phyloP scores from a whole-genome alignment of 2,329 filamentous ascomycete species.

The Massarina eburnea region DNA sequence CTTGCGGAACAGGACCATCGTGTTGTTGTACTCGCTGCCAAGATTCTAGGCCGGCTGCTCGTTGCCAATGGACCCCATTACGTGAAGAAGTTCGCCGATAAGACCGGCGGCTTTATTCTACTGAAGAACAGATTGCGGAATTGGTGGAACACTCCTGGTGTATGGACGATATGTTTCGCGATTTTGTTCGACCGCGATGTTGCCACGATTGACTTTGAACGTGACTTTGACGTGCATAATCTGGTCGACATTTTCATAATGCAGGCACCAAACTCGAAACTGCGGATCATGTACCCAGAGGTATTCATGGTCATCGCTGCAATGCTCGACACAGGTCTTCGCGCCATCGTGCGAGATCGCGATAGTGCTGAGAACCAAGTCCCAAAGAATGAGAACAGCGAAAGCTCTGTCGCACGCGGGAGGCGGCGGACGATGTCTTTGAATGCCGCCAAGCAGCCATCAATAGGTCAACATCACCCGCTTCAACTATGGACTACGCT shows the following conservation, averaged over 20 bases:
- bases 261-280: slow-evolving; percentile 43
- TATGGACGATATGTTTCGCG: slow-evolving; percentile 88
- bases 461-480: slow-evolving; percentile 26
- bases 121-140: slow-evolving; percentile 78
- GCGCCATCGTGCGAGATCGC: slow-evolving; percentile 46
- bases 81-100: slow-evolving; percentile 80
- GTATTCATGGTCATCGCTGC: slow-evolving; percentile 76
- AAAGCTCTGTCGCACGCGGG: slow-evolving; percentile 38
- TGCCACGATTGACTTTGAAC: slow-evolving; percentile 70
- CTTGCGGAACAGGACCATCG: slow-evolving; percentile 83
- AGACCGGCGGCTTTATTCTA: slow-evolving; percentile 84
- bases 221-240: slow-evolving; percentile 71
- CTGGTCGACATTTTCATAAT: slow-evolving; percentile 70
- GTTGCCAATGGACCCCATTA: slow-evolving; percentile 81
- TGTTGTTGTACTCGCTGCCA: slow-evolving; percentile 77
- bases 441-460: slow-evolving; percentile 55
- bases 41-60: slow-evolving; percentile 80
- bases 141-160: slow-evolving; percentile 82
- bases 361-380: slow-evolving; percentile 17
- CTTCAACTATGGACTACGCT: slow-evolving; percentile 4
- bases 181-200: slow-evolving; percentile 86
- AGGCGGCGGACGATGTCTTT: slow-evolving; percentile 68
- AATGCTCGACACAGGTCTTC: slow-evolving; percentile 85
- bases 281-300: slow-evolving; percentile 74
- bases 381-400: slow-evolving; percentile 19